phyloP scores from a whole-genome alignment of 352 stramenopile species.

The Phytophthora pistaciae region DNA sequence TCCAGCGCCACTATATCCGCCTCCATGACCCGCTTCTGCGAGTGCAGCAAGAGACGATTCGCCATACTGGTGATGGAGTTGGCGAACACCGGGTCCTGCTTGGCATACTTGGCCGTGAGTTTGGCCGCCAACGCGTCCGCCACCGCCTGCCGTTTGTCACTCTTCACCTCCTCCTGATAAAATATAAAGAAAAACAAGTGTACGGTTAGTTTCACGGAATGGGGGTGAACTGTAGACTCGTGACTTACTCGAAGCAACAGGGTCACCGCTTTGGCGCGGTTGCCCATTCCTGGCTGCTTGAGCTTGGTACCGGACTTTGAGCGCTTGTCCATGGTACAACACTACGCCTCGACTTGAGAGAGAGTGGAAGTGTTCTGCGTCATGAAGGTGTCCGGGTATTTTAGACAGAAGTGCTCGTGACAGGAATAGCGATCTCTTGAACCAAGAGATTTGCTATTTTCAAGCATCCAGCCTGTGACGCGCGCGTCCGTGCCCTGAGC shows the following conservation, averaged over 20 bases:
- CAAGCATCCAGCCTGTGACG: not conserved
- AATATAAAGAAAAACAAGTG: not conserved
- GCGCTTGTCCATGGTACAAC: constrained; percentile 32
- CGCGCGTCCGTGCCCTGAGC: not conserved
- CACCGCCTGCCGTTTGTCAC: constrained; percentile 67
- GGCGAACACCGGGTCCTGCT: constrained; percentile 58
- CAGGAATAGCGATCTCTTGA: constrained; percentile 18
- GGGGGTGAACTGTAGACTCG: not conserved
- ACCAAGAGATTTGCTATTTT: constrained; percentile 12
- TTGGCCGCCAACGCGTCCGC: constrained; percentile 62
- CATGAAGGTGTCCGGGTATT: constrained; percentile 7
- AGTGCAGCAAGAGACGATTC: constrained; percentile 61
- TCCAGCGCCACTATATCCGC: constrained; percentile 71
- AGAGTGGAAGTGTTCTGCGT: constrained; percentile 5
- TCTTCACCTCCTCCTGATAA: constrained; percentile 62
- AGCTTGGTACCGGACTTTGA: constrained; percentile 19
- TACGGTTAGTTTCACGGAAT: no score
- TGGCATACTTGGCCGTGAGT: constrained; percentile 65
- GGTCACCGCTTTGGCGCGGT: constrained; percentile 30
- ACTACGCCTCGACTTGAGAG: constrained; percentile 1
- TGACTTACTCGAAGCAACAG: constrained; percentile 31
- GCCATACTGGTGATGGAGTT: constrained; percentile 67
- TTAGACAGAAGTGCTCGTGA: not conserved
- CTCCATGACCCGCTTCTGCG: constrained; percentile 59
- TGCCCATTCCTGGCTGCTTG: constrained; percentile 21